A percentile compares a stretch with the other conserved stretches of the same genome.
phyloP scores from a whole-genome alignment of 2,329 filamentous ascomycete species.

The Nemania abortiva region DNA sequence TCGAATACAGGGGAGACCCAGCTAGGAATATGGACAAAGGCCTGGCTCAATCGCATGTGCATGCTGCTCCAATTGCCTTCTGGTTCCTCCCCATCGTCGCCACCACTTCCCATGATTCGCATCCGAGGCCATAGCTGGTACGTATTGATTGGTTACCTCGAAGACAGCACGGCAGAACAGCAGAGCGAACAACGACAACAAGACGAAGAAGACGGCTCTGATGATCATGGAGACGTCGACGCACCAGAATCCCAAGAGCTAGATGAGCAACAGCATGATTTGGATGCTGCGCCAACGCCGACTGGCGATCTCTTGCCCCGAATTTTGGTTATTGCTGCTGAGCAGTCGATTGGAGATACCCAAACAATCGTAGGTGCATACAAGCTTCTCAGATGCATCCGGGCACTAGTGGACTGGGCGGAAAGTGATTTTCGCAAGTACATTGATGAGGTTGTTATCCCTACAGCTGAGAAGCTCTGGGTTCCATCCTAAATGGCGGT shows the following conservation, averaged over 20 bases:
- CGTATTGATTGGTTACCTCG: not conserved
- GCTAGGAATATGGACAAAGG: not conserved
- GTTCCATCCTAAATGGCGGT: not conserved
- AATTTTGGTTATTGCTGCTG: not conserved
- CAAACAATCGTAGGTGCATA: not conserved
- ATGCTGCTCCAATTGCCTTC: not conserved
- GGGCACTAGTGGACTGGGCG: not conserved
- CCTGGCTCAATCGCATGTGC: not conserved
- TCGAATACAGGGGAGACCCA: not conserved
- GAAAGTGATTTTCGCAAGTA: conserved; percentile 4
- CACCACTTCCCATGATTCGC: not conserved
- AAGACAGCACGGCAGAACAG: not conserved
- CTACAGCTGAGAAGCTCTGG: not conserved
- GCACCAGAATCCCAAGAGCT: not conserved
- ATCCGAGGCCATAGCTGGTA: not conserved
- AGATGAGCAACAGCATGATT: not conserved
- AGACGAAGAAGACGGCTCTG: no score
- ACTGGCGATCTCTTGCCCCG: not conserved
- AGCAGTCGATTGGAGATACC: not conserved
- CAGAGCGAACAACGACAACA: no score
- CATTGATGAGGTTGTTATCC: not conserved
- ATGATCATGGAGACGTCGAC: not conserved
- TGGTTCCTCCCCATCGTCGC: not conserved
- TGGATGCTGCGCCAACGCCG: not conserved
- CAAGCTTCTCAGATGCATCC: not conserved